Base-by-base conservation (phyloP, 192 early-diverging fungal species). In the Backusella australiensis region DNA sequence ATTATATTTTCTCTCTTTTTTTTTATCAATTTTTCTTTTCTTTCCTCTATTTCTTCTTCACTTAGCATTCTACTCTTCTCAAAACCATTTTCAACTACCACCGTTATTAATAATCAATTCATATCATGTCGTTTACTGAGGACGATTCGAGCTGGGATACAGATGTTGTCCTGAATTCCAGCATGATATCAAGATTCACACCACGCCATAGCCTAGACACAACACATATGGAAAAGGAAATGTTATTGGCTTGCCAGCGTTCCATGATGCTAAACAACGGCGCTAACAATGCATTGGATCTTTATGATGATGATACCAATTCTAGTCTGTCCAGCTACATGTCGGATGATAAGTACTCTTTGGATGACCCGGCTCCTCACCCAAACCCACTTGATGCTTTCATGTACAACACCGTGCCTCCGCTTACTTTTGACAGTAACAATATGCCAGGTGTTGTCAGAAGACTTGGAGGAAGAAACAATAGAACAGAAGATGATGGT, bases 261-360 rank as follows among this genome's bases (percentile, higher is more conserved):
- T 38, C 39, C 21, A 65, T 39, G 52, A 29, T 34, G 36, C 9
- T 34, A 44, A 23, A 26, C 65, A 44, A 34, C 41, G 34, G 11
- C 21, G 19, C 9, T 49, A 63, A 15, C 56, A 63, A 14, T 29
- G 11, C 23, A 63, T 23, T 63, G 3, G 56, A 71, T 49, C 42
- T 42, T 6, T 39, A 71, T 49, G 74, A 75, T 46, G 74, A 75
- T 75, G 74, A 68, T 67, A 75, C 74, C 0, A 65, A 67, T 17
- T 67, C 74, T 15, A 75, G 74, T 29, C n/a, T 66, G 8, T 42
- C 65, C 6, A 75, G 74, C 32, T 34, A n/a, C n/a, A 71, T 44
- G 26, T 71, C 70, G 1, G 70, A 75, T 26, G 74, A 75, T 39
- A 75, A 67, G 39, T 75, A 67, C 34, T 75, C 74, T 17, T 23